Base-by-base conservation (phyloP, 495 filamentous ascomycete species). In the Penicillium malachiteum region DNA sequence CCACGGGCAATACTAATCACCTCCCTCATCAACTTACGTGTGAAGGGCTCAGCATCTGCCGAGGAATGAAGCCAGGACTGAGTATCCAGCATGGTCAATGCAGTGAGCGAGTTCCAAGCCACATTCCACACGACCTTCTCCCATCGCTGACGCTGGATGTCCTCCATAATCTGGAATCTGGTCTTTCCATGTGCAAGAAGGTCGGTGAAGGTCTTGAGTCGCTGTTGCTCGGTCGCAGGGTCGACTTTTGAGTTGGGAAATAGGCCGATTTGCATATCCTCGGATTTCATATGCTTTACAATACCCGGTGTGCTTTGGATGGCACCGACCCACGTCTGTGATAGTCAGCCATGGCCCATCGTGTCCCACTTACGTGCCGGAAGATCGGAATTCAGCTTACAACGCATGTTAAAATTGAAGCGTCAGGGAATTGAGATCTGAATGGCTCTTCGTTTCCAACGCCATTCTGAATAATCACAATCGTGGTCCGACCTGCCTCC, bases 391-490 rank as follows among this genome's bases (percentile, higher is more conserved):
- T 16, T 38, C 41, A 11, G 52, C 69, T 16, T 57, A 73, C 72
- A 50, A 88, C 85, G 48, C 79, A 85, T 35, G 78, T 85, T 21
- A 88, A 63, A 48, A 88, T 83, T 0, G 80, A 77, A 9, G 65
- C 76, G 9, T 56, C 8, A 0, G 84, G 82, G 52, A 84, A 88
- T 8, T 77, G 70, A 43, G 65, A 66, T 32, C 82, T 76, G 67
- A 87, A 86, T 0, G 84, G 77, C 10, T 79, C 79, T 54, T 89
- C 86, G 26, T 88, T 84, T 26, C 86, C 86, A 9, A 89, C 78
- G 26, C 86, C 86, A 66, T 89, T 89, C 56, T 89, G 86, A 48
- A 88, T 84, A 33, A 89, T 70, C 16, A 89, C 83, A 54, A 89
- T 80, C 0, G 71, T 70, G 1, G 71, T 72, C 2, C 55, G 48